Evolutionary conservation across 768 basidiomycete genomes (phyloP).

Genomic region (Lactarius evosmus): DNA sequence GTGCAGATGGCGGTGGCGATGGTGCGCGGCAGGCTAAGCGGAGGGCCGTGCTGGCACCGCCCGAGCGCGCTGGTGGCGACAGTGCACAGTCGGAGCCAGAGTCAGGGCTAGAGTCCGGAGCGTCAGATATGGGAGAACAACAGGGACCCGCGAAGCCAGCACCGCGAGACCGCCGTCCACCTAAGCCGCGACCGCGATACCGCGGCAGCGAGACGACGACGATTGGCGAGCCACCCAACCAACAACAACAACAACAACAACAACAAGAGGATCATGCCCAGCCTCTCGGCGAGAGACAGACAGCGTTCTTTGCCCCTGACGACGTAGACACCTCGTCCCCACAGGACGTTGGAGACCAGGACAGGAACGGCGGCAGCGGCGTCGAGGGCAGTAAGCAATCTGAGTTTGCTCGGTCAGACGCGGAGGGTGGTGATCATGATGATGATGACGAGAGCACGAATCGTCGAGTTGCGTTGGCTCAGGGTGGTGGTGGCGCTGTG

Average conservation of each 20-base stretch:
- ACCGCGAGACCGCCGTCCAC: constrained; percentile 34
- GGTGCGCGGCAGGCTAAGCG: constrained; percentile 36
- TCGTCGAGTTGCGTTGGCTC: neutral
- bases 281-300: neutral
- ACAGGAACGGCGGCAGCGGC: neutral
- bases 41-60: constrained; percentile 13
- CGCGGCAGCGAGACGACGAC: neutral
- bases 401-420: too few species aligned
- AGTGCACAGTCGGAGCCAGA: constrained; percentile 11
- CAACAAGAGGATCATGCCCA: too few species aligned
- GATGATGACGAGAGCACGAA: neutral
- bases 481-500: constrained; percentile 2
- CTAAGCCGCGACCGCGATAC: constrained; percentile 41
- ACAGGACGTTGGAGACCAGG: neutral
- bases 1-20: neutral
- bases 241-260: too few species aligned
- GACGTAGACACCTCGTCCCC: neutral
- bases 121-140: constrained; percentile 9
- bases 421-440: neutral
- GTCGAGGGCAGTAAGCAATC: too few species aligned
- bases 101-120: constrained; percentile 18
- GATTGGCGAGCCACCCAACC: neutral
- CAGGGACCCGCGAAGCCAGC: constrained; percentile 25
- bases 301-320: neutral
- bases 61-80: neutral